Conservation (phyloP, 192 early-diverging fungal genomes). For the Coemansia aciculifera region DNA sequence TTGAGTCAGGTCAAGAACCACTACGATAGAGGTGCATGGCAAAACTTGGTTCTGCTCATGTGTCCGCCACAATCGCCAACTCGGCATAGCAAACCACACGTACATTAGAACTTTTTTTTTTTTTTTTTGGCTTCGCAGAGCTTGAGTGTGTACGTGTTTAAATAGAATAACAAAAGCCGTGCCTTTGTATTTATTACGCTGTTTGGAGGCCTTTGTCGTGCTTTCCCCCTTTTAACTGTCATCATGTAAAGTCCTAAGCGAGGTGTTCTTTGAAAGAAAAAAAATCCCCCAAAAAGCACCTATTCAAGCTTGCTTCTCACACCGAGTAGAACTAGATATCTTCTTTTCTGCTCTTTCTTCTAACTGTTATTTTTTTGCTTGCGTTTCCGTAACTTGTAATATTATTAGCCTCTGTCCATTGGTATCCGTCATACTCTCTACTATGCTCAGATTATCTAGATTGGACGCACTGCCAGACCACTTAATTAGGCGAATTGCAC, state of each 20-base stretch:
- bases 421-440: no score
- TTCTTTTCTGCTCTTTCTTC: not conserved
- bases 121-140: not conserved
- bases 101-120: not conserved
- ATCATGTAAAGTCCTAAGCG: not conserved
- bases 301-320: not conserved
- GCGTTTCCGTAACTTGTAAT: not conserved
- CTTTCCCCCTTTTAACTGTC: no score
- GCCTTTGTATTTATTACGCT: not conserved
- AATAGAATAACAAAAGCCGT: no score
- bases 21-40: conserved; percentile 46
- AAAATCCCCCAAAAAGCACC: not conserved
- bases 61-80: conserved; percentile 14
- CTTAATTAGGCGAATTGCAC: conserved; percentile 1
- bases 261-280: not conserved
- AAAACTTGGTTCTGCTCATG: conserved; percentile 35
- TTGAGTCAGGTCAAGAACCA: conserved; percentile 44
- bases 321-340: not conserved
- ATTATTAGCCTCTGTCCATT: no score
- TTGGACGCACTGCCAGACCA: not conserved
- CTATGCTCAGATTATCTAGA: not conserved
- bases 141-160: not conserved
- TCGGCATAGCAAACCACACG: not conserved
- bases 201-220: not conserved
- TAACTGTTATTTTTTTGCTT: not conserved